Percentiles rank a stretch among this genome's conserved stretches.
These are phyloP conservation scores for Huntiella savannae DNA, from an alignment of 2,329 filamentous ascomycete genomes.

Conservation along the genomic window DNA sequence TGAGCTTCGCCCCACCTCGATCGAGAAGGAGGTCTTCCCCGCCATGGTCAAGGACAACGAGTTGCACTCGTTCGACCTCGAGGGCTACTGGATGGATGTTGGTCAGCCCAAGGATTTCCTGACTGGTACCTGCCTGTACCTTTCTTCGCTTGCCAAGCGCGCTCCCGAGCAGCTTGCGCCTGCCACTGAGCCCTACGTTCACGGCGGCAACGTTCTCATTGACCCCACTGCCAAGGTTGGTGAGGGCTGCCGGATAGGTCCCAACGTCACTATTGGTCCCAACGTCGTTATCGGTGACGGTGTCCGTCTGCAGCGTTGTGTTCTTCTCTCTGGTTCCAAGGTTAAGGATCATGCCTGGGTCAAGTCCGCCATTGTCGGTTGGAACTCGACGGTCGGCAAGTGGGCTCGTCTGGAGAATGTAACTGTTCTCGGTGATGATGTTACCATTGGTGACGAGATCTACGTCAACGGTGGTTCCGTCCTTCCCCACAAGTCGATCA, in stretches of 20 bases:
- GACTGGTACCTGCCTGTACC: slow-evolving; percentile 86
- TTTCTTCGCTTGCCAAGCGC: slow-evolving; percentile 80
- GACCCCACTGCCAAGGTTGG: slow-evolving; percentile 90
- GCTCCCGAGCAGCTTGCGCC: slow-evolving; percentile 67
- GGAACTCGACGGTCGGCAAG: slow-evolving; percentile 89
- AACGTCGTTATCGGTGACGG: slow-evolving; percentile 85
- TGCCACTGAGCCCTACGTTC: slow-evolving; percentile 56
- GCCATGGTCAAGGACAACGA: slow-evolving; percentile 76
- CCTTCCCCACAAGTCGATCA: slow-evolving; percentile 96
- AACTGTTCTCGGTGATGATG: slow-evolving; percentile 91
- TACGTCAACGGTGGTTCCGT: slow-evolving; percentile 96
- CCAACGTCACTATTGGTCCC: slow-evolving; percentile 90
- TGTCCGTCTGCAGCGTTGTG: slow-evolving; percentile 82
- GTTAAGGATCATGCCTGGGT: slow-evolving; percentile 98
- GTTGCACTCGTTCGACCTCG: slow-evolving; percentile 87
- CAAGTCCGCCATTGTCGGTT: slow-evolving; percentile 95
- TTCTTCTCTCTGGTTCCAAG: slow-evolving; percentile 73
- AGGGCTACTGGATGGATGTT: slow-evolving; percentile 99
- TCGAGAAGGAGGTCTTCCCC: slow-evolving; percentile 98
- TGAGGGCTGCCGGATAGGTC: slow-evolving; percentile 94
- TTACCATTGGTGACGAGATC: slow-evolving; percentile 93
- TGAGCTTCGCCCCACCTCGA: slow-evolving; percentile 87
- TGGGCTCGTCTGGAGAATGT: slow-evolving; percentile 97
- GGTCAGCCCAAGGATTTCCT: slow-evolving; percentile 98
- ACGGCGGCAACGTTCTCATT: slow-evolving; percentile 90